Conservation (phyloP, 75 land plant species). For the Cunninghamia lanceolata region DNA sequence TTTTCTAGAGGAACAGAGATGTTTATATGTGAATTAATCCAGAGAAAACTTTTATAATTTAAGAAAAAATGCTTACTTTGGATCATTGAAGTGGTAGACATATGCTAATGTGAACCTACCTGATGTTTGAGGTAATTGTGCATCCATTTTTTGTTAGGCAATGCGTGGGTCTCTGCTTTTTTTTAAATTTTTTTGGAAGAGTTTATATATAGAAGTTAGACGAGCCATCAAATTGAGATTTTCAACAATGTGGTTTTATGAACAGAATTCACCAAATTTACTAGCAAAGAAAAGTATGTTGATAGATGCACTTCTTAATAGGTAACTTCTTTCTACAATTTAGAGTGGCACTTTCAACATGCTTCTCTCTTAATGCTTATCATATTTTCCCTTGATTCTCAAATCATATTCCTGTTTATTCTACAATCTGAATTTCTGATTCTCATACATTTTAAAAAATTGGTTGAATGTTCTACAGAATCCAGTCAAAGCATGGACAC, state of each 20-base stretch:
- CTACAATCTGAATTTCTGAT: neutral
- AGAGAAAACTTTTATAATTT: too few species aligned
- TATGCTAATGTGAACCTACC: neutral
- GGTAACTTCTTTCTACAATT: conserved; percentile 32
- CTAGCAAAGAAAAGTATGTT: conserved; percentile 58
- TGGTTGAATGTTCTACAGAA: conserved; percentile 33
- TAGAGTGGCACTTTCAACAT: neutral
- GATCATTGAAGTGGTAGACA: neutral
- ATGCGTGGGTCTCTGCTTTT: neutral
- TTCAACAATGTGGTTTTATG: conserved; percentile 7
- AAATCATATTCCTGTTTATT: neutral
- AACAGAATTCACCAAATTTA: conserved; percentile 58
- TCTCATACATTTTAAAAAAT: neutral
- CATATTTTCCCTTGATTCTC: neutral
- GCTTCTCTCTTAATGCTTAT: neutral
- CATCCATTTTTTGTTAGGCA: neutral
- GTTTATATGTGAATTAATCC: neutral
- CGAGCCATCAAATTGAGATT: neutral
- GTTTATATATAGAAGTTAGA: neutral
- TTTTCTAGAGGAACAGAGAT: neutral
- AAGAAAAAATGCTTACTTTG: neutral
- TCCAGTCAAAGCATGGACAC: conserved; percentile 68
- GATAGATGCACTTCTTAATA: conserved; percentile 64
- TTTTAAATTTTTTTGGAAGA: neutral
- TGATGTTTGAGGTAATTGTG: neutral